Percentiles rank a stretch among this genome's conserved stretches.
These are phyloP conservation scores for Colletotrichum liaoningense DNA, from an alignment of 2,329 filamentous ascomycete species.

Conservation along the genomic window DNA sequence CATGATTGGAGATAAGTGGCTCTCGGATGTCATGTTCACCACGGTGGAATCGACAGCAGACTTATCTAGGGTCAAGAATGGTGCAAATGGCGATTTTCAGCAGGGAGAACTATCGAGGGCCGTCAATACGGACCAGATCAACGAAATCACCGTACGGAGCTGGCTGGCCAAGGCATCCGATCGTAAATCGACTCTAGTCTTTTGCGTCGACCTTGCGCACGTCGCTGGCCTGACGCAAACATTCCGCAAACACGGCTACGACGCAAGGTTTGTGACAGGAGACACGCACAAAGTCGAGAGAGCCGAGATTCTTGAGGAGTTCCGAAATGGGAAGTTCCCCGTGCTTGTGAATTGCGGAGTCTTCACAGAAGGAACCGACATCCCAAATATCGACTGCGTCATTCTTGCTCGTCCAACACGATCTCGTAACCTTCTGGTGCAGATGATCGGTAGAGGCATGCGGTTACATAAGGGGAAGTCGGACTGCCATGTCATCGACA, in stretches of 20 bases:
- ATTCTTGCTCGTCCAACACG: constrained; percentile 88
- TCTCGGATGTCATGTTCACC: constrained; percentile 92
- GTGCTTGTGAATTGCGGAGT: constrained; percentile 95
- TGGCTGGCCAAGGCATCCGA: constrained; percentile 83
- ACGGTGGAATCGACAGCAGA: constrained; percentile 88
- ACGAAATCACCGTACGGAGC: constrained; percentile 85
- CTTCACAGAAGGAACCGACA: constrained; percentile 97
- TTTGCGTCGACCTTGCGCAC: constrained; percentile 92
- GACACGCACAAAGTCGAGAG: constrained; percentile 79
- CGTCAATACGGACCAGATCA: constrained; percentile 85
- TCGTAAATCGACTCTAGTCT: constrained; percentile 88
- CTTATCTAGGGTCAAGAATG: constrained; percentile 75
- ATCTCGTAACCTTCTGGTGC: constrained; percentile 91
- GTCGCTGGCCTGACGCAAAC: constrained; percentile 78
- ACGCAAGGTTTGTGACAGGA: constrained; percentile 89
- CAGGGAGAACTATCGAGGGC: constrained; percentile 79
- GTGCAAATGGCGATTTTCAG: constrained; percentile 81
- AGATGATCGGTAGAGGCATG: constrained; percentile 98
- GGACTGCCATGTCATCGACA: constrained; percentile 95
- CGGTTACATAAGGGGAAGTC: constrained; percentile 82
- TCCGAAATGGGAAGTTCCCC: constrained; percentile 81
- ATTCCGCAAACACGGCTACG: constrained; percentile 82
- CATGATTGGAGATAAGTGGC: constrained; percentile 88
- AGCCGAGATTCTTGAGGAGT: constrained; percentile 77
- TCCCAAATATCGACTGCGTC: constrained; percentile 96